Percentiles rank a stretch among this genome's conserved stretches.
These are phyloP conservation scores for Syncephalis fuscata DNA, from an alignment of 371 early-diverging fungal species.

Conservation along the genomic window DNA sequence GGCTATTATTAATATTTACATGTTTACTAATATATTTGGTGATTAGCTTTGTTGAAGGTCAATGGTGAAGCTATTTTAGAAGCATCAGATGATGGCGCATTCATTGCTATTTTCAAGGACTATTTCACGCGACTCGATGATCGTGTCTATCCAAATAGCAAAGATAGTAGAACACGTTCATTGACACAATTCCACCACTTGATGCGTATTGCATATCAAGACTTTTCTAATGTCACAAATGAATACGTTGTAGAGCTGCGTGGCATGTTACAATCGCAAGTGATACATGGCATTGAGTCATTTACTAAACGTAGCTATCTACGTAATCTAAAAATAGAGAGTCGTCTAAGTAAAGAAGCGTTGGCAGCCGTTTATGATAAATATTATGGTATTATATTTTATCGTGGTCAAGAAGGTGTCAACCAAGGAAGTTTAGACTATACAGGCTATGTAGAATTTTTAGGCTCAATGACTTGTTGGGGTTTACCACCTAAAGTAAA, in stretches of 20 bases:
- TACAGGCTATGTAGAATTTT: no score
- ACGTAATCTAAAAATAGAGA: constrained; percentile 54
- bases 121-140: constrained; percentile 56
- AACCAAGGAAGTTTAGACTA: no score
- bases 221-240: constrained; percentile 70
- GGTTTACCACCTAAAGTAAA: no score
- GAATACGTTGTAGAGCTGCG: constrained; percentile 67
- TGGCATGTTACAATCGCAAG: constrained; percentile 76
- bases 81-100: constrained; percentile 79
- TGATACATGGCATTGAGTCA: constrained; percentile 86
- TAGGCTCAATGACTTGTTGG: no score
- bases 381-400: constrained; percentile 70
- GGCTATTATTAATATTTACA: background rate
- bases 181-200: constrained; percentile 82
- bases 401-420: constrained; percentile 21
- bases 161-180: constrained; percentile 31
- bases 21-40: background rate
- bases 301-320: constrained; percentile 82
- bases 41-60: constrained; percentile 78
- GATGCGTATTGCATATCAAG: constrained; percentile 78
- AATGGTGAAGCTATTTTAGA: constrained; percentile 78
- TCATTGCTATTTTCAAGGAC: constrained; percentile 60
- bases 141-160: constrained; percentile 36
- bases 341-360: constrained; percentile 70
- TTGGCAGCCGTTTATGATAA: constrained; percentile 75